phyloP scores from a whole-genome alignment of 495 filamentous ascomycete genomes.

The Letharia columbiana region DNA sequence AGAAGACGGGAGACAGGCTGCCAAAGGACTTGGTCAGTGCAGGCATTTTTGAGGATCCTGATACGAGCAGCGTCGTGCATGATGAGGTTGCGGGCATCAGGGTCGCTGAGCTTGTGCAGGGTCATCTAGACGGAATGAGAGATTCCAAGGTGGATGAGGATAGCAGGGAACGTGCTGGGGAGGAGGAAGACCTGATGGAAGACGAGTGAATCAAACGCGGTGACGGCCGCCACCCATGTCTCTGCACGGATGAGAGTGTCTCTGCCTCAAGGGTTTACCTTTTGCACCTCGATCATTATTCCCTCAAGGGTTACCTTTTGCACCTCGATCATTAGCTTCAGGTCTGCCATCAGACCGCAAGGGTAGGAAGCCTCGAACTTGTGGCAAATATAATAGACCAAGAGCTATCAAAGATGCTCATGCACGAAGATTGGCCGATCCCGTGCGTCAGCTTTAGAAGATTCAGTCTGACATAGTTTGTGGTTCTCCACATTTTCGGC shows the following conservation, averaged over 20 bases:
- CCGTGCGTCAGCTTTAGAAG: too few relatives aligned
- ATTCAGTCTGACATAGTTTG: too few relatives aligned
- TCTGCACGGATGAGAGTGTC: neutral
- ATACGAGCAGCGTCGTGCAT: neutral
- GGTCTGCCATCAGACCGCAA: too few relatives aligned
- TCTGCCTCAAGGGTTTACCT: neutral
- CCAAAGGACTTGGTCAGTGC: constrained; percentile 2
- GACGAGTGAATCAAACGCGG: neutral
- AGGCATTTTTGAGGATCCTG: constrained; percentile 8
- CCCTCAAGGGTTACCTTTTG: too few relatives aligned
- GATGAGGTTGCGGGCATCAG: constrained; percentile 7
- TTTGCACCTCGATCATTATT: neutral
- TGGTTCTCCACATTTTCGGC: too few relatives aligned
- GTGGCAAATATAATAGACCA: too few relatives aligned
- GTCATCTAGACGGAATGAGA: constrained; percentile 7
- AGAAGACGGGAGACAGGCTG: neutral
- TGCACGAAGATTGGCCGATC: too few relatives aligned
- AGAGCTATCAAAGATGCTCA: too few relatives aligned
- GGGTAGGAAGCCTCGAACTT: too few relatives aligned
- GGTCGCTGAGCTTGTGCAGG: constrained; percentile 4
- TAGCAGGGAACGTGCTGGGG: neutral
- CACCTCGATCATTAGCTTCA: too few relatives aligned
- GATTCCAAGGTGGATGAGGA: constrained; percentile 1
- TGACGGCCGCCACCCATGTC: neutral
- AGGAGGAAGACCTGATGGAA: neutral